Evolutionary conservation across 2,329 filamentous ascomycete genomes (phyloP).

Genomic region (Sclerotinia nivalis): DNA sequence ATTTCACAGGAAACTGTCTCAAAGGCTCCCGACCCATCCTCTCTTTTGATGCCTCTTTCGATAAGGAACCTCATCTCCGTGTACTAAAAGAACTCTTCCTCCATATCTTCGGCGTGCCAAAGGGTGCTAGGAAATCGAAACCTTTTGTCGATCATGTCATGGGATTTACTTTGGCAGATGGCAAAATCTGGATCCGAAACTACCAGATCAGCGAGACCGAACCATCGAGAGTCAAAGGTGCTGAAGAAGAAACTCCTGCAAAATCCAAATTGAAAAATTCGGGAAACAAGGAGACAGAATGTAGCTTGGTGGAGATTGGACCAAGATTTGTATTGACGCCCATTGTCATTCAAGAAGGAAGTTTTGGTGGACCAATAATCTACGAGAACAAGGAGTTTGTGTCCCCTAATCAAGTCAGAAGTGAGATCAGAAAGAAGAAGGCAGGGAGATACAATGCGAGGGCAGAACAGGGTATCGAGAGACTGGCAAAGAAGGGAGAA

Average conservation of each 20-base stretch:
- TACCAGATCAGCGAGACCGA: constrained; percentile 92
- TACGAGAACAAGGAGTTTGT: constrained; percentile 99
- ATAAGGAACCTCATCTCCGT: constrained; percentile 74
- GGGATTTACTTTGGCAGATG: constrained; percentile 85
- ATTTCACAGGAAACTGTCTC: constrained; percentile 95
- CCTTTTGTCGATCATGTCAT: constrained; percentile 96
- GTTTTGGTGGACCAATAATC: constrained; percentile 93
- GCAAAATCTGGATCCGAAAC: constrained; percentile 93
- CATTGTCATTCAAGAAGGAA: constrained; percentile 92
- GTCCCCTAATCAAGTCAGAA: constrained; percentile 88
- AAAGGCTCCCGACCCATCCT: constrained; percentile 90
- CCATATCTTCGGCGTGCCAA: constrained; percentile 89
- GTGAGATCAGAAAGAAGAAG: constrained; percentile 75
- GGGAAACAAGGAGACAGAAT: constrained; percentile 63
- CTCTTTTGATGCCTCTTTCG: constrained; percentile 87
- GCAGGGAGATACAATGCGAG: constrained; percentile 76
- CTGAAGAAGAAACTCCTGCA: constrained; percentile 41
- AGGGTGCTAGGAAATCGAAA: constrained; percentile 84
- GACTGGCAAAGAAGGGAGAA: constrained; percentile 71
- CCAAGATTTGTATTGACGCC: constrained; percentile 91
- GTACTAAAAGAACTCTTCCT: constrained; percentile 88
- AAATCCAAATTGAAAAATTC: constrained; percentile 48
- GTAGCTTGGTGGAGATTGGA: constrained; percentile 88
- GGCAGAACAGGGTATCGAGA: constrained; percentile 71
- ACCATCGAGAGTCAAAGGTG: constrained; percentile 47